Evolutionary conservation across 208 protist genomes (phyloP).

Genomic region (Leishmania martiniquensis): DNA sequence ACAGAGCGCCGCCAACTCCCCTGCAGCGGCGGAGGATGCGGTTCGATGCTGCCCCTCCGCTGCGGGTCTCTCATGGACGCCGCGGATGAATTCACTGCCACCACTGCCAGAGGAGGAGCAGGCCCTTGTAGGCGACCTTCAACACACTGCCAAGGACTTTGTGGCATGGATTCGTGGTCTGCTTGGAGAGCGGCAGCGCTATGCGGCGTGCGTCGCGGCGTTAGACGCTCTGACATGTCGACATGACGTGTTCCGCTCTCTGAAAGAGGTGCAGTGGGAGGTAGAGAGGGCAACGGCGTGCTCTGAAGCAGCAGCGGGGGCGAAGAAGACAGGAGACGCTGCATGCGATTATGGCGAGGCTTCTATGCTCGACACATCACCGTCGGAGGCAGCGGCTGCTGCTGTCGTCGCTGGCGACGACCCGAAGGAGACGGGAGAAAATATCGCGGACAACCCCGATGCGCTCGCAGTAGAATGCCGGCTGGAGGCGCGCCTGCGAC

Average conservation of each 20-base stretch:
- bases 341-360: neutral
- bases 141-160: neutral
- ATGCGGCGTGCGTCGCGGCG: neutral
- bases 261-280: neutral
- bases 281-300: neutral
- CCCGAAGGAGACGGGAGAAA: neutral
- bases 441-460: neutral
- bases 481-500: slow-evolving; percentile 3
- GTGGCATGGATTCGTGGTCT: neutral
- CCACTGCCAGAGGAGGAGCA: neutral
- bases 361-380: neutral
- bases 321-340: neutral
- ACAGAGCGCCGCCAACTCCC: neutral
- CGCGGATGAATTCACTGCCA: neutral
- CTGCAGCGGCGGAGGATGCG: neutral
- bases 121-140: neutral
- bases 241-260: neutral
- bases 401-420: neutral
- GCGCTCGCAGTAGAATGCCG: neutral
- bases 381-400: neutral
- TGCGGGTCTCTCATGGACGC: neutral
- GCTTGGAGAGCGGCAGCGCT: neutral
- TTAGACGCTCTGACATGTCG: neutral
- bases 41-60: neutral
- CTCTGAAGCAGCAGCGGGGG: neutral